Base-by-base conservation (phyloP, 345 rosid species). In the Acer yangbiense region DNA sequence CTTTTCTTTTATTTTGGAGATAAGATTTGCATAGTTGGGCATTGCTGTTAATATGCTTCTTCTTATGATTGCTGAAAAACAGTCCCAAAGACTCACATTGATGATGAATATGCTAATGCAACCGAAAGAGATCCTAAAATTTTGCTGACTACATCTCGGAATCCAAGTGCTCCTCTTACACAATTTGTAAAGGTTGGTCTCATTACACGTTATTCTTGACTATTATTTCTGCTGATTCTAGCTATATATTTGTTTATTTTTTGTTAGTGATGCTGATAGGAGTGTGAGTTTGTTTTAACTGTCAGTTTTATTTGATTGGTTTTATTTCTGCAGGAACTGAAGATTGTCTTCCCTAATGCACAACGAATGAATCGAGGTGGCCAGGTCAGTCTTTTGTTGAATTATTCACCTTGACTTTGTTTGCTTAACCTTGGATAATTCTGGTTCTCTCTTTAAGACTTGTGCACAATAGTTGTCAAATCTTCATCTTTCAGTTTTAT, bases 31-130 rank as follows among this genome's bases (percentile, higher is more conserved):
- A 14, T 69, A 48, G 29, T 46, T 68, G 9, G 20, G 62, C 74
- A 43, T 46, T 69, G 54, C 13, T 79, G 74, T 25, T 75, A 35
- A 76, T 67, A 74, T 50, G 65, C 68, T 65, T 43, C 3, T 69
- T 20, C 66, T 23, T 76, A 6, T 62, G 63, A 29, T 64, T 80
- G 79, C 68, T 86, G 57, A 71, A 44, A 65, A 73, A 68, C 72
- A 91, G 99, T 91, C 61, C 98, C 91, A 11, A 84, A 85, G 82
- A 86, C 88, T 32, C 93, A 89, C 84, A 92, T 95, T 44, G 98
- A 93, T 73, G 99, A 95, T 71, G 98, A 95, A 75, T 95, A 95
- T 73, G 99, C 96, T 68, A 87, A 84, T 74, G 96, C 92, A 4
- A 78, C 87, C 1, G 91, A 83, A 61, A 85, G 72, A 65, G 92